Percentiles rank a stretch among this genome's conserved stretches.
Conservation (phyloP, 176 grass and related monocot genomes). For the Aegilops bicornis region DNA sequence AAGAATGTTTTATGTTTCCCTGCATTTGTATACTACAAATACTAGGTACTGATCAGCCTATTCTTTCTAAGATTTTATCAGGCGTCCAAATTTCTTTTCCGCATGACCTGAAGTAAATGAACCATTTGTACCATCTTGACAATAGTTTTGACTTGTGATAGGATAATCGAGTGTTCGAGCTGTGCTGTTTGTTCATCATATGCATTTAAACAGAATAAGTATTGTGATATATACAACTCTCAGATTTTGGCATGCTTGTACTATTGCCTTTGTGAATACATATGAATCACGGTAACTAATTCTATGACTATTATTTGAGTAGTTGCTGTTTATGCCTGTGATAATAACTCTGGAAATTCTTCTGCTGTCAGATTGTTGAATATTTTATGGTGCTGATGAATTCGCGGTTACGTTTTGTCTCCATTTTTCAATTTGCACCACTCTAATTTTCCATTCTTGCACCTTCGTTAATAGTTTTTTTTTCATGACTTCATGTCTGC, state of each 20-base stretch:
- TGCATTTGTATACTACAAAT: not conserved
- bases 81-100: no score
- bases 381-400: not conserved
- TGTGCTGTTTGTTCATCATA: conserved; percentile 1
- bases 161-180: not conserved
- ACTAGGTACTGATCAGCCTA: not conserved
- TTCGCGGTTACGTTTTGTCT: not conserved
- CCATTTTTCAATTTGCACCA: conserved; percentile 3
- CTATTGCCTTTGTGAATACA: not conserved
- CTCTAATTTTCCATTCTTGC: not conserved
- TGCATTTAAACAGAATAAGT: not conserved
- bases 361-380: not conserved
- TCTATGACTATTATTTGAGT: not conserved
- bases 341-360: not conserved
- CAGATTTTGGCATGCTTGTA: not conserved
- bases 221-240: conserved; percentile 18
- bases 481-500: not conserved
- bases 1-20: not conserved
- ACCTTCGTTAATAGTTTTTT: not conserved
- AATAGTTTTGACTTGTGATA: not conserved
- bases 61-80: not conserved
- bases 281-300: not conserved
- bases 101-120: not conserved
- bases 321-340: not conserved
- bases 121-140: not conserved